Evolutionary conservation across 306 rosid genomes (phyloP), one percentile per base, ranked within the genome.

Genomic region (Morella rubra): DNA sequence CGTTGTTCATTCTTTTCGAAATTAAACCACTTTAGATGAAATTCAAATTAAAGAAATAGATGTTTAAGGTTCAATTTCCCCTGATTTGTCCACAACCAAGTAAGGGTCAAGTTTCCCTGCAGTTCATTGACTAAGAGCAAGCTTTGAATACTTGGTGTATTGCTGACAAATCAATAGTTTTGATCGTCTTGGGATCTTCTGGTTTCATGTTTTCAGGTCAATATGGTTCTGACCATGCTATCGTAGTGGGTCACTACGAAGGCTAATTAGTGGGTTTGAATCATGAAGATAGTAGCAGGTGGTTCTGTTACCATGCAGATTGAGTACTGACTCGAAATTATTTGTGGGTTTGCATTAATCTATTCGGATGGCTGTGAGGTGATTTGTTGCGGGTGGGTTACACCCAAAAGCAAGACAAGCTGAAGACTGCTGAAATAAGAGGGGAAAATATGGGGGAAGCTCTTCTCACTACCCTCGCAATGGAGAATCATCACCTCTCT

Each of bases 401-500:
- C 60, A 61, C 78, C 71, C 44, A 16, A 47, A 81, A 81, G 49
- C 73, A 46, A 76, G 77, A 49, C 62, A 49, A 56, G 73, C 37
- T 32, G 37, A 32, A 32, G 37, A 32, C 37, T 2, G 37, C 37
- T 32, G 37, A 32, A 32, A 32, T 32, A 32, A 32, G 37, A 32
- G 37, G 37, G 37, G 37, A 32, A 32, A 32, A 32, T 32, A 90
- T 87, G 92, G 97, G 84, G 74, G 97, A 88, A 80, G 81, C 89
- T 58, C 88, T 86, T 81, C 84, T 90, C 80, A 85, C 84, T 55
- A 83, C 88, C 77, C 85, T 91, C 82, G 85, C 91, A 81, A 86
- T 93, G 91, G 97, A 93, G 92, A 91, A 90, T 86, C 97, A 91
- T 66, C 96, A 89, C 74, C 96, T 93, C 0, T 91, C 98, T 37